phyloP scores from a whole-genome alignment of 2,329 filamentous ascomycete species.

The Alternaria sp. region DNA sequence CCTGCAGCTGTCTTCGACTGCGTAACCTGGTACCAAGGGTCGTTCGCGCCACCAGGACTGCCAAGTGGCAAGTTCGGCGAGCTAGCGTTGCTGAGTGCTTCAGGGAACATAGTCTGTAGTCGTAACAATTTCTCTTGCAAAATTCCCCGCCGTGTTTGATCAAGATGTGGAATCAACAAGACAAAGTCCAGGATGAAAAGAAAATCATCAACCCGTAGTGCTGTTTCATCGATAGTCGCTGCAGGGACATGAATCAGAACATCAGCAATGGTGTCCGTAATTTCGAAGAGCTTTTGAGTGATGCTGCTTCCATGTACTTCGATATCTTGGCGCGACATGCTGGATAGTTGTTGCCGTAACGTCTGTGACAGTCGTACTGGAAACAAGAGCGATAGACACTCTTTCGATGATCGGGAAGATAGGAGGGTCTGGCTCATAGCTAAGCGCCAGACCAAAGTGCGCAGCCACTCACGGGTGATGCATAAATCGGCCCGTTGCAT shows the following conservation, averaged over 20 bases:
- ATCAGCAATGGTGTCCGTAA: slow-evolving; percentile 68
- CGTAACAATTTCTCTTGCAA: slow-evolving; percentile 54
- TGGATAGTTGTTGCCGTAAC: slow-evolving; percentile 54
- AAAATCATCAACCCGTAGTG: slow-evolving; percentile 63
- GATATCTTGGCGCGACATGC: slow-evolving; percentile 58
- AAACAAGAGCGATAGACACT: slow-evolving; percentile 55
- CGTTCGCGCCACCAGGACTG: slow-evolving; percentile 33
- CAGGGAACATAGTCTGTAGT: slow-evolving; percentile 48
- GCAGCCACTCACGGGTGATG: slow-evolving; percentile 61
- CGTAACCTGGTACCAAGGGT: slow-evolving; percentile 48
- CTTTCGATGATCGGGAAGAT: slow-evolving; percentile 50
- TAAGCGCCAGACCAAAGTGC: slow-evolving; percentile 60
- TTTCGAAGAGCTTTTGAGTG: slow-evolving; percentile 68
- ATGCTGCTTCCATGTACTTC: slow-evolving; percentile 66
- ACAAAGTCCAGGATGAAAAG: slow-evolving; percentile 62
- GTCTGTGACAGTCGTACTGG: slow-evolving; percentile 57
- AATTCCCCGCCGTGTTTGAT: slow-evolving; percentile 57
- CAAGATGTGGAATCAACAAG: slow-evolving; percentile 60
- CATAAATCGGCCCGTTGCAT: slow-evolving; percentile 61
- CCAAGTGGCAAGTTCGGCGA: slow-evolving; percentile 44
- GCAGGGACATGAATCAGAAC: slow-evolving; percentile 63
- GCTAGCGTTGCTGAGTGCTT: slow-evolving; percentile 44
- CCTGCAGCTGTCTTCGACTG: slow-evolving; percentile 46
- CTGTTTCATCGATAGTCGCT: slow-evolving; percentile 57
- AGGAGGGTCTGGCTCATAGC: slow-evolving; percentile 60